Percentiles rank a stretch among this genome's conserved stretches.
phyloP scores from a whole-genome alignment of 31 red algal species.

The Bonnemaisonia californica region DNA sequence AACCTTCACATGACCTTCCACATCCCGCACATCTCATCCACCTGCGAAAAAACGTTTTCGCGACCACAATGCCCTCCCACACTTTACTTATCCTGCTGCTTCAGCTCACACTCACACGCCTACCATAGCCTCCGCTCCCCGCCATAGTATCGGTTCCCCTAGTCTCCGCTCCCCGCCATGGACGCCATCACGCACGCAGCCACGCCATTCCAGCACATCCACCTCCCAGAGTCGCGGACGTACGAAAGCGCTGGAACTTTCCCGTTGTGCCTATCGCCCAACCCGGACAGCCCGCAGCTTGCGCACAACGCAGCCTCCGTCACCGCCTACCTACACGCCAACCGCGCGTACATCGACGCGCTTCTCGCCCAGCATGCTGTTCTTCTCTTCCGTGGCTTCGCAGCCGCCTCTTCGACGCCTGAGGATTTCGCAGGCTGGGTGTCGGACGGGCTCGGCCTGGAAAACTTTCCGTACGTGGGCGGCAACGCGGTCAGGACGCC shows the following conservation, averaged over 20 bases:
- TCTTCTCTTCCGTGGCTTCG: constrained; percentile 58
- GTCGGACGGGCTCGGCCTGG: constrained; percentile 30
- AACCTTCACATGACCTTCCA: too few relatives aligned
- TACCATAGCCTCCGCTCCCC: too few relatives aligned
- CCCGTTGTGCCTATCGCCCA: constrained; percentile 50
- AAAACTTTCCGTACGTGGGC: constrained; percentile 80
- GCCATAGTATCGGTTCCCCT: too few relatives aligned
- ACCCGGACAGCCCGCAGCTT: neutral
- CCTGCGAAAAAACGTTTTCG: too few relatives aligned
- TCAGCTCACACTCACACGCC: too few relatives aligned
- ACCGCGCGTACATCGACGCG: constrained; percentile 31
- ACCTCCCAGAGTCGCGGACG: constrained; percentile 1
- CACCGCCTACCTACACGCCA: constrained; percentile 4
- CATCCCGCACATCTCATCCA: too few relatives aligned
- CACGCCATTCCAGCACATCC: neutral
- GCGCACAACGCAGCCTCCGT: constrained; percentile 2
- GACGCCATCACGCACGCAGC: neutral
- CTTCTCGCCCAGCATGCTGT: constrained; percentile 49
- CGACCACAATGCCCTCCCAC: too few relatives aligned
- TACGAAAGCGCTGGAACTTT: constrained; percentile 36
- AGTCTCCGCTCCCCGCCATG: too few relatives aligned
- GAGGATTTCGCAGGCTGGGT: constrained; percentile 60
- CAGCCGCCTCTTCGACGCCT: constrained; percentile 17
- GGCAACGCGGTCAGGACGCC: constrained; percentile 75
- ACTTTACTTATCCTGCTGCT: too few relatives aligned